phyloP scores from a whole-genome alignment of 306 rosid genomes.

The Cyclanthera cordifolia region DNA sequence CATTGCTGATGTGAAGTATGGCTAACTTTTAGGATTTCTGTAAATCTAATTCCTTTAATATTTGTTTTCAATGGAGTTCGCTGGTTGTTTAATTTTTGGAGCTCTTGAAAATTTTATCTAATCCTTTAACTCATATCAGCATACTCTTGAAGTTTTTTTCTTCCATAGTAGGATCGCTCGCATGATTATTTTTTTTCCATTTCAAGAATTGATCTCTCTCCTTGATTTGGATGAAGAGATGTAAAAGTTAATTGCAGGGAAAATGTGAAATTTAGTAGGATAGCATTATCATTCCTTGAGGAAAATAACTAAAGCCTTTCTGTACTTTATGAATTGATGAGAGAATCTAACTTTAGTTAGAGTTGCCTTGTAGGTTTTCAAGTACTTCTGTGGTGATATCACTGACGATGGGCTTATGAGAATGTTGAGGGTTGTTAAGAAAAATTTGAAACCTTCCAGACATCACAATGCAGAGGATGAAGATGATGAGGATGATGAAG shows the following conservation, averaged over 20 bases:
- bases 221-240: background rate
- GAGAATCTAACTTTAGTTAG: background rate
- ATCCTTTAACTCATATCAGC: no score
- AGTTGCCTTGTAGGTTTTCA: constrained; percentile 51
- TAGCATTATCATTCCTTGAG: background rate
- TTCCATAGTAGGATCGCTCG: no score
- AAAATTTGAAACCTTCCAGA: constrained; percentile 65
- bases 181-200: background rate
- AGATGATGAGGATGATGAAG: constrained; percentile 27
- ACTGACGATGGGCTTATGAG: constrained; percentile 65
- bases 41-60: background rate
- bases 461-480: constrained; percentile 52
- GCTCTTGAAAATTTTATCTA: no score
- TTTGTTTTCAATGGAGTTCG: background rate
- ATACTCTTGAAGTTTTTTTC: background rate
- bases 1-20: background rate
- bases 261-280: background rate
- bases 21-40: background rate
- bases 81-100: background rate
- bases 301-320: background rate
- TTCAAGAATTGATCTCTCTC: background rate
- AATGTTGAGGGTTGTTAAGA: constrained; percentile 74
- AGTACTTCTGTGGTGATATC: constrained; percentile 52
- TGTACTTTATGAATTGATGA: background rate
- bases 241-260: background rate